phyloP scores from a whole-genome alignment of 441 rosid genomes.

The Corymbia citriodora region DNA sequence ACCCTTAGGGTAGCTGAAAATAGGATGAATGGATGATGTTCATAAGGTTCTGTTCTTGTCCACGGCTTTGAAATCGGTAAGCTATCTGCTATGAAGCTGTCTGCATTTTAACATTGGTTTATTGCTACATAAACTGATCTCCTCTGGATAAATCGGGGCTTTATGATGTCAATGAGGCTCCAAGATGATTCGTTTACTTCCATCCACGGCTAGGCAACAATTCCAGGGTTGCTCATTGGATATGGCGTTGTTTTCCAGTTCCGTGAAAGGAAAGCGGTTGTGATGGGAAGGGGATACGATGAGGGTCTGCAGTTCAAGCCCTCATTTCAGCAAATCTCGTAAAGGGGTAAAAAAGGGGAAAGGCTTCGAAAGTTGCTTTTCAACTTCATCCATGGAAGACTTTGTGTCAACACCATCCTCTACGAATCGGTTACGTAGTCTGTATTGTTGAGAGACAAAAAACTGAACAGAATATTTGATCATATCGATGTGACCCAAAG shows the following conservation, averaged over 20 bases:
- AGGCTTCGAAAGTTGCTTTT: neutral
- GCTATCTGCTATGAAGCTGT: neutral
- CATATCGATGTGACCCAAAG: neutral
- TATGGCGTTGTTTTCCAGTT: neutral
- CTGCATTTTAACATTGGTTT: neutral
- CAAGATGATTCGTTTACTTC: neutral
- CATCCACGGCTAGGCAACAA: neutral
- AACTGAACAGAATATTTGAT: neutral
- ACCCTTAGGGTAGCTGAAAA: constrained; percentile 23
- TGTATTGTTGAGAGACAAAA: neutral
- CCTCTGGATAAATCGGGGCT: neutral
- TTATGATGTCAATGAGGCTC: neutral
- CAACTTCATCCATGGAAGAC: neutral
- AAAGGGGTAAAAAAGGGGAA: neutral
- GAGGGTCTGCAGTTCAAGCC: neutral
- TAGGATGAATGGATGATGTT: constrained; percentile 16
- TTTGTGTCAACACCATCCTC: neutral
- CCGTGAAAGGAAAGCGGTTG: neutral
- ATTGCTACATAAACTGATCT: neutral
- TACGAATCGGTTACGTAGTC: neutral
- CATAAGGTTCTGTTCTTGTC: neutral
- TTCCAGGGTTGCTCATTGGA: neutral
- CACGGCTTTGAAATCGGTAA: neutral
- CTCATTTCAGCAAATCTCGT: neutral
- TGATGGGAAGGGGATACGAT: neutral